Percentiles rank a stretch among this genome's conserved stretches.
These are phyloP conservation scores for Penicillium sp. DNA, from an alignment of 2,329 filamentous ascomycete species.

Conservation along the genomic window DNA sequence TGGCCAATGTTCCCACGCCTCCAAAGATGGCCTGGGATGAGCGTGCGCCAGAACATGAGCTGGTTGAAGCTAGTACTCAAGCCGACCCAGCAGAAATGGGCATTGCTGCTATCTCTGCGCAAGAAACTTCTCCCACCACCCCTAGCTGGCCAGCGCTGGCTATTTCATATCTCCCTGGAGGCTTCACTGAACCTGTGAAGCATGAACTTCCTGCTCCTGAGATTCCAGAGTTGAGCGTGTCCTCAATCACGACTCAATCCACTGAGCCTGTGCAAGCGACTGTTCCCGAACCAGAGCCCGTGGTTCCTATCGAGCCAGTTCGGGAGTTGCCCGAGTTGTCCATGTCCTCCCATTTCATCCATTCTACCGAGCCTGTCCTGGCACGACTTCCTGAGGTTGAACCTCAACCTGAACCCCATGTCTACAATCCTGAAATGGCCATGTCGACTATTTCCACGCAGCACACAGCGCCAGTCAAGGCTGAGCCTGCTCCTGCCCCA, in stretches of 20 bases:
- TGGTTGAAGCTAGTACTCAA: slow-evolving; percentile 20
- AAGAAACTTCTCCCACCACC: slow-evolving; percentile 40
- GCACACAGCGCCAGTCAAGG: slow-evolving; percentile 33
- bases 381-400: slow-evolving; percentile 24
- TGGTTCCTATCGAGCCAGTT: slow-evolving; percentile 17
- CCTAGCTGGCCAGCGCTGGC: slow-evolving; percentile 46
- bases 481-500: slow-evolving; percentile 18
- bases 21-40: slow-evolving; percentile 47
- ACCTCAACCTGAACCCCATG: slow-evolving; percentile 13
- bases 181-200: slow-evolving; percentile 33
- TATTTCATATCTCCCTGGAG: slow-evolving; percentile 35
- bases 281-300: slow-evolving; percentile 26
- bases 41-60: slow-evolving; percentile 18
- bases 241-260: slow-evolving; percentile 31
- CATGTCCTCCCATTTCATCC: slow-evolving; percentile 27
- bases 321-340: slow-evolving; percentile 17
- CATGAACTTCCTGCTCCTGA: slow-evolving; percentile 24
- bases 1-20: slow-evolving; percentile 39
- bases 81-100: slow-evolving; percentile 29
- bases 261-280: slow-evolving; percentile 25
- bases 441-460: slow-evolving; percentile 40
- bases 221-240: slow-evolving; percentile 28
- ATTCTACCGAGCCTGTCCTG: slow-evolving; percentile 28
- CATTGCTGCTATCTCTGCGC: slow-evolving; percentile 35
- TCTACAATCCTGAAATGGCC: slow-evolving; percentile 25